phyloP scores from a whole-genome alignment of 257 asterid genomes.

The Plantago ovata region DNA sequence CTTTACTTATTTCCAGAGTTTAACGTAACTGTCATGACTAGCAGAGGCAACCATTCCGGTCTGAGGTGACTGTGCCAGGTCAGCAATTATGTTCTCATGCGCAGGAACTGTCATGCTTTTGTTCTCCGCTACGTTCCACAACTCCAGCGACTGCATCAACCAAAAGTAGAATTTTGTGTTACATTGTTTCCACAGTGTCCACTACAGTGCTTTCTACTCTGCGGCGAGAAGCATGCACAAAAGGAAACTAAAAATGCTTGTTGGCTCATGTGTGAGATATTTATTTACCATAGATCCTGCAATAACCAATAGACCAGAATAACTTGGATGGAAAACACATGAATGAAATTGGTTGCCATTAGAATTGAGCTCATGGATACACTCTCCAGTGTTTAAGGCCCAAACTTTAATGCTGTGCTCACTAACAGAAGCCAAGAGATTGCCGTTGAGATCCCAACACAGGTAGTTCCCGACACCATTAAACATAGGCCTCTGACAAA shows the following conservation, averaged over 20 bases:
- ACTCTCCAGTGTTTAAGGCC: constrained; percentile 79
- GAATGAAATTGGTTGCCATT: constrained; percentile 81
- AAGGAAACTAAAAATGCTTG: neutral
- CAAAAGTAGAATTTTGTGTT: neutral
- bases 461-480: constrained; percentile 68
- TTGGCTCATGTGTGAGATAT: neutral
- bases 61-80: constrained; percentile 76
- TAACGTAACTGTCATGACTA: constrained; percentile 87
- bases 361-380: constrained; percentile 77
- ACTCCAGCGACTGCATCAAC: constrained; percentile 62
- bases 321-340: constrained; percentile 91
- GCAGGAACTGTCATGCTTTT: constrained; percentile 85
- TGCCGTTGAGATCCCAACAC: constrained; percentile 95
- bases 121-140: constrained; percentile 90
- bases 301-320: constrained; percentile 78
- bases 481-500: neutral
- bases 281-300: constrained; percentile 71
- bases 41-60: constrained; percentile 95
- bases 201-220: too few relatives aligned
- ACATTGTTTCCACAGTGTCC: neutral
- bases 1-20: constrained; percentile 73
- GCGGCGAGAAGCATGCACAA: too few relatives aligned
- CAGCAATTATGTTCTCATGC: constrained; percentile 71
- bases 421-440: constrained; percentile 83
- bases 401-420: constrained; percentile 94